These are phyloP conservation scores for Wickerhamiella cacticola DNA, from an alignment of 805 yeast species.

Conservation along the genomic window DNA sequence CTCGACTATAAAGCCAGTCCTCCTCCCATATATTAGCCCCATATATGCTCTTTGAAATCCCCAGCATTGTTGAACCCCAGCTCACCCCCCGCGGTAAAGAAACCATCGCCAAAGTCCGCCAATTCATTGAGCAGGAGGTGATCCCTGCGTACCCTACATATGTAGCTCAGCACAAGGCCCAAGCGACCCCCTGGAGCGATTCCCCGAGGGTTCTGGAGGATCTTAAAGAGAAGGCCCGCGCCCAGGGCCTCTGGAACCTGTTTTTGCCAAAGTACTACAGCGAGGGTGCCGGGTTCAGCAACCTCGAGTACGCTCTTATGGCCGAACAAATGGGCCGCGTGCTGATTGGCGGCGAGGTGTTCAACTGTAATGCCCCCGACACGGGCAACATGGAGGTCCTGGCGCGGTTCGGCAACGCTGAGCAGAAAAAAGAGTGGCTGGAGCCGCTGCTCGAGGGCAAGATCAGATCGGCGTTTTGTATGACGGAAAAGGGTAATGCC, in stretches of 20 bases:
- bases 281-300: conserved; percentile 47
- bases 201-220: conserved; percentile 40
- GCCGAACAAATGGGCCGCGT: conserved; percentile 46
- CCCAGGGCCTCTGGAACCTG: conserved; percentile 49
- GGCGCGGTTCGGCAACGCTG: conserved; percentile 32
- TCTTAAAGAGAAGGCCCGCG: conserved; percentile 42
- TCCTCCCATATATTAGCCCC: too few species aligned
- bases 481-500: conserved; percentile 52
- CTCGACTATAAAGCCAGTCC: too few species aligned
- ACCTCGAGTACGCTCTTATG: conserved; percentile 54
- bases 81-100: conserved; percentile 30
- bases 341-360: conserved; percentile 44
- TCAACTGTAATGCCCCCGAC: conserved; percentile 52
- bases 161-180: conserved; percentile 32
- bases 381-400: conserved; percentile 48
- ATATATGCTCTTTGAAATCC: conserved; percentile 13
- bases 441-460: conserved; percentile 43
- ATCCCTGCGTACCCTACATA: conserved; percentile 43
- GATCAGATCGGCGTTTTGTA: conserved; percentile 48
- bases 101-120: conserved; percentile 31
- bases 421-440: conserved; percentile 39
- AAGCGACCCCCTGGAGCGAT: conserved; percentile 38
- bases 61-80: conserved; percentile 14
- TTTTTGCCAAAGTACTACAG: conserved; percentile 39
- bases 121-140: conserved; percentile 46